A percentile compares a stretch with the other conserved stretches of the same genome.
phyloP scores from a whole-genome alignment of 176 grass and related monocot species.

The Avena atlantica region DNA sequence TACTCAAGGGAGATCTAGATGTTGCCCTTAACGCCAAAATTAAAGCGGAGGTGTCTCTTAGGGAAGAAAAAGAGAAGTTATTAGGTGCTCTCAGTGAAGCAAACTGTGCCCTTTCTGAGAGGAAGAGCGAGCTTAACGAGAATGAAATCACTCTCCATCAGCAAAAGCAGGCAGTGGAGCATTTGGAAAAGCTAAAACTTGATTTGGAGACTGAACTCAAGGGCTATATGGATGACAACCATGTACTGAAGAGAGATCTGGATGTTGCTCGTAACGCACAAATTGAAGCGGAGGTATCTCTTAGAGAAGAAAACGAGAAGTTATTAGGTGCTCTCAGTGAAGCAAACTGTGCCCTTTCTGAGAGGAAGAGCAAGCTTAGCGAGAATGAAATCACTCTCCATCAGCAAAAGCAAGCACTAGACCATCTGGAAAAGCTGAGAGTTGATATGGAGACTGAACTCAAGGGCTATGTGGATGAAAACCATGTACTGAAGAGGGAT shows the following conservation, averaged over 20 bases:
- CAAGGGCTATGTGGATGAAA: conserved; percentile 50
- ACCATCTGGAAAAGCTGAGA: conserved; percentile 50
- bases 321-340: conserved; percentile 30
- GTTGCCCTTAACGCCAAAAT: conserved; percentile 42
- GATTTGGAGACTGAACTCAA: conserved; percentile 50
- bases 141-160: conserved; percentile 36
- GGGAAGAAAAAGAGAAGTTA: conserved; percentile 50
- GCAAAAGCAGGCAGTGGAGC: conserved; percentile 43
- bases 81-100: conserved; percentile 28
- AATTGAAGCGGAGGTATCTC: conserved; percentile 34
- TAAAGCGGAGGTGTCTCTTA: conserved; percentile 43
- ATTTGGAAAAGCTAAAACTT: conserved; percentile 45
- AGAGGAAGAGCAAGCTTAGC: conserved; percentile 42
- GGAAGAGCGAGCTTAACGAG: conserved; percentile 36
- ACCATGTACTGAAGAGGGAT: conserved; percentile 38
- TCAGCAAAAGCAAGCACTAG: conserved; percentile 20
- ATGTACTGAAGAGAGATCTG: conserved; percentile 42
- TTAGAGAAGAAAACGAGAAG: conserved; percentile 53
- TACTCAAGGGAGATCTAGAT: conserved; percentile 47
- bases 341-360: conserved; percentile 40
- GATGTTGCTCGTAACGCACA: conserved; percentile 43
- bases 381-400: conserved; percentile 37
- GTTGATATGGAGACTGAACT: conserved; percentile 49
- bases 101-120: conserved; percentile 39
- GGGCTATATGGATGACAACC: conserved; percentile 38